Percentiles rank a stretch among this genome's conserved stretches.
These are phyloP conservation scores for Trypanosoma platydactyli DNA, from an alignment of 208 protist genomes.

Conservation along the genomic window DNA sequence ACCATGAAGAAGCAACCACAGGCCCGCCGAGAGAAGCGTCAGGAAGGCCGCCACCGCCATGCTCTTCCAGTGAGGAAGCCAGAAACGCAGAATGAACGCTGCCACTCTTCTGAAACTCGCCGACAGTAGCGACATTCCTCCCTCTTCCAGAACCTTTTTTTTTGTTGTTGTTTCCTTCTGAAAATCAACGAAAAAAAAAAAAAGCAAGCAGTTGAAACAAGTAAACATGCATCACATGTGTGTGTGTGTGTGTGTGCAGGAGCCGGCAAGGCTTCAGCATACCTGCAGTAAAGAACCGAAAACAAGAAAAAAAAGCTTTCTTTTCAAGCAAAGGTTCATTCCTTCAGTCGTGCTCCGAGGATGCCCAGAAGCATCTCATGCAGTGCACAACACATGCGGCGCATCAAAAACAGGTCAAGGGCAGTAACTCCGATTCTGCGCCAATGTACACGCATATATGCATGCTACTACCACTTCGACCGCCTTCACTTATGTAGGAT, in stretches of 20 bases:
- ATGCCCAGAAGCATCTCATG: no score
- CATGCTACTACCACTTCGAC: background rate
- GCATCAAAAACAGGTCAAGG: no score
- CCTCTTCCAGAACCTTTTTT: background rate
- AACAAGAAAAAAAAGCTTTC: background rate
- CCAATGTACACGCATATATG: no score
- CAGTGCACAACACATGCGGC: no score
- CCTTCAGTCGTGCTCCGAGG: no score
- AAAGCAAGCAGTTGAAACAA: no score
- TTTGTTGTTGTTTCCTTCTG: background rate
- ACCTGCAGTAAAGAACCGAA: no score
- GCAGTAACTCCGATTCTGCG: no score
- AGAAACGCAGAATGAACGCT: conserved; percentile 44
- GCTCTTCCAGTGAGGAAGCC: conserved; percentile 31
- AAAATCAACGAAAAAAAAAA: conserved; percentile 18
- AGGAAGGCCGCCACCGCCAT: conserved; percentile 36
- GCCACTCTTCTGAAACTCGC: conserved; percentile 19
- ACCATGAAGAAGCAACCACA: conserved; percentile 44
- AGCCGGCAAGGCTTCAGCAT: no score
- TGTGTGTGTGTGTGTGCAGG: no score
- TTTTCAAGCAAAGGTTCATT: background rate
- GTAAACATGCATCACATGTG: no score
- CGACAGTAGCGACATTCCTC: background rate
- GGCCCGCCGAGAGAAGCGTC: conserved; percentile 43
- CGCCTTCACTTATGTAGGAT: background rate